Conservation (phyloP, 2,329 filamentous ascomycete species). For the Pseudovirgaria hyperparasitica region DNA sequence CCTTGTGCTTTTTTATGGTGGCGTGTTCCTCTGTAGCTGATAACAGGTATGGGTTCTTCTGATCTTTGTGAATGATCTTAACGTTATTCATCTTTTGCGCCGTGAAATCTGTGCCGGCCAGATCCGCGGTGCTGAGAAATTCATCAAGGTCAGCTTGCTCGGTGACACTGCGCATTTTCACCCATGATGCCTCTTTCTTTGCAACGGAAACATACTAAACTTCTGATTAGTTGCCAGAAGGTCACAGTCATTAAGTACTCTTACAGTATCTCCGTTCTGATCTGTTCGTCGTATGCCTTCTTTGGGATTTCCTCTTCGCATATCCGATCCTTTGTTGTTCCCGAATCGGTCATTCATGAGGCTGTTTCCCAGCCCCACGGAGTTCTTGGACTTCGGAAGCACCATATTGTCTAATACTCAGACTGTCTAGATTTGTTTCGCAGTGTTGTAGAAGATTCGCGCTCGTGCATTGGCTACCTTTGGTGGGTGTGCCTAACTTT, state of each 20-base stretch:
- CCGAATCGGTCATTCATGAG: conserved; percentile 99
- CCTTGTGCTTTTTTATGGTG: conserved; percentile 66
- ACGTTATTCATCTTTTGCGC: conserved; percentile 98
- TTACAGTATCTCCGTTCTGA: conserved; percentile 61
- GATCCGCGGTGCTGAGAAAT: conserved; percentile 86
- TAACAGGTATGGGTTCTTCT: conserved; percentile 88
- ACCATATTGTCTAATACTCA: too few relatives aligned
- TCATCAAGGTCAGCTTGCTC: conserved; percentile 95
- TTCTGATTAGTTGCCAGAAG: conserved; percentile 13
- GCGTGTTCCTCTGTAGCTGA: conserved; percentile 72
- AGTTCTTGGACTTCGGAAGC: conserved; percentile 85
- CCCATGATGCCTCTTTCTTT: conserved; percentile 83
- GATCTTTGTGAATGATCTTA: conserved; percentile 95
- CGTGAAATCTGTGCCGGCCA: conserved; percentile 97
- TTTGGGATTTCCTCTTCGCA: conserved; percentile 56
- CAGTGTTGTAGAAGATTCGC: too few relatives aligned
- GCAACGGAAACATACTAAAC: conserved; percentile 76
- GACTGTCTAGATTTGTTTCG: conserved; percentile 6
- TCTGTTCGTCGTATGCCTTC: conserved; percentile 58
- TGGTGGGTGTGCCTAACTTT: too few relatives aligned
- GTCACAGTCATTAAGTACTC: conserved; percentile 4
- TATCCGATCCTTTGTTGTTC: conserved; percentile 74
- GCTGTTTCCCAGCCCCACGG: conserved; percentile 87
- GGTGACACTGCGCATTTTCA: conserved; percentile 98
- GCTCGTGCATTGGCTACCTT: too few relatives aligned